Evolutionary conservation across 2,329 filamentous ascomycete species (phyloP).

Genomic region (Fusarium fujikuroi): DNA sequence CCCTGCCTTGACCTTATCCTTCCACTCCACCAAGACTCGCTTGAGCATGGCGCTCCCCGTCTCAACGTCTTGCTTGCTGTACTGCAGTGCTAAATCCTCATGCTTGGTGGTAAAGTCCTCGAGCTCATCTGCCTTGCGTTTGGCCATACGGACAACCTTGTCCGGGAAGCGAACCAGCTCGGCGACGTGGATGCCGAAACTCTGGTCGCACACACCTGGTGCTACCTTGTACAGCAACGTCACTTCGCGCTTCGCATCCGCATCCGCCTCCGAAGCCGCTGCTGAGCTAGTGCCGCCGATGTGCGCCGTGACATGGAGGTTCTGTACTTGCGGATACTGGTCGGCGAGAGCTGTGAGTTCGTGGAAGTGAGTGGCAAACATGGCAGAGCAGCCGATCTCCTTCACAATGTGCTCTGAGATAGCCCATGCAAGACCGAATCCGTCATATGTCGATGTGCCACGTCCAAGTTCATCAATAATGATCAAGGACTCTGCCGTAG

Average conservation of each 20-base stretch:
- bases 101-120: constrained; percentile 92
- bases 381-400: constrained; percentile 91
- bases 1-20: constrained; percentile 73
- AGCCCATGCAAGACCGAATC: constrained; percentile 98
- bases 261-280: constrained; percentile 48
- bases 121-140: constrained; percentile 96
- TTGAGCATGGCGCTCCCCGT: constrained; percentile 88
- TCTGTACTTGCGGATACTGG: constrained; percentile 86
- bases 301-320: constrained; percentile 95
- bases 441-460: constrained; percentile 97
- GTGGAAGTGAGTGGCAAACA: constrained; percentile 99
- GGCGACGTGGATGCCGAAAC: constrained; percentile 97
- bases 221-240: constrained; percentile 97
- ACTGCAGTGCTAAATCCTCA: constrained; percentile 68
- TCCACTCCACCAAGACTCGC: constrained; percentile 85
- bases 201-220: constrained; percentile 94
- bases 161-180: constrained; percentile 95
- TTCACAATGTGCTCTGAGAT: constrained; percentile 98
- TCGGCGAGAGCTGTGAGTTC: constrained; percentile 93
- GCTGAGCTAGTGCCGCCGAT: constrained; percentile 68
- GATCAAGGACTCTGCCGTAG: constrained; percentile 93
- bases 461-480: constrained; percentile 98
- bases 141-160: constrained; percentile 99
- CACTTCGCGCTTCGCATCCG: constrained; percentile 76
- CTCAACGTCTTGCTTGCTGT: constrained; percentile 87